Evolutionary conservation across 306 rosid species (phyloP), one percentile per base, ranked within the genome.

Genomic region (Lathyrus sativus): DNA sequence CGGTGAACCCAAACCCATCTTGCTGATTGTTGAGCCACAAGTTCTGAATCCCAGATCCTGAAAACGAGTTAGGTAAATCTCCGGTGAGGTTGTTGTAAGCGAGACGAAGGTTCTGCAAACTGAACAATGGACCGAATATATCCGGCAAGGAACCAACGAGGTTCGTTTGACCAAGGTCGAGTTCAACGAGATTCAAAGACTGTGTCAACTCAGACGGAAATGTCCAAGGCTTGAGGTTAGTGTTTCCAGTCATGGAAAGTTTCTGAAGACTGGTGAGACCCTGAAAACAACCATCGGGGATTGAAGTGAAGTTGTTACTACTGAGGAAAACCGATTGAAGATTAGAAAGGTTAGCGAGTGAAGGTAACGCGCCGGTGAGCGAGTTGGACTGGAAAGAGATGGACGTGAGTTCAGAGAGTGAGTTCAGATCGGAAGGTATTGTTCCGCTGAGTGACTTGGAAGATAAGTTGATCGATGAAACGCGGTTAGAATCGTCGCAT

Each of bases 61-160:
- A 75, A 2, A 92, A 72, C 3, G 89, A 73, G 5, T 19, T 56
- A 0, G 98, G 96, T 28, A 92, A 71, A 4, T 39, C 7, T 2
- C 98, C 98, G 18, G 87, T 83, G 59, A 92, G 81, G 45, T 92
- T 86, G 53, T 92, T 92, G 82, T 89, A 92, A n/a, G 96, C 85
- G 38, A 92, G 90, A 41, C 91, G 89, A 26, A 92, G 58, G 14
- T 19, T 56, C 35, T 71, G 85, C 70, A 92, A 68, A 19, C 85
- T 79, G 0, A 62, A 50, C 68, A 62, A 62, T 71, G 64, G 9
- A 88, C 59, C 0, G 17, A 92, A 92, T 17, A 92, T 14, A 71
- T 89, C 86, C 0, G 98, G 98, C 8, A 92, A 5, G 0, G 79
- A 18, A 31, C 98, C 96, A 2, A 74, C 1, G 5, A 92, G 3